Evolutionary conservation across 495 filamentous ascomycete genomes (phyloP).

Genomic region (Podospora bellae-mahoneyi): DNA sequence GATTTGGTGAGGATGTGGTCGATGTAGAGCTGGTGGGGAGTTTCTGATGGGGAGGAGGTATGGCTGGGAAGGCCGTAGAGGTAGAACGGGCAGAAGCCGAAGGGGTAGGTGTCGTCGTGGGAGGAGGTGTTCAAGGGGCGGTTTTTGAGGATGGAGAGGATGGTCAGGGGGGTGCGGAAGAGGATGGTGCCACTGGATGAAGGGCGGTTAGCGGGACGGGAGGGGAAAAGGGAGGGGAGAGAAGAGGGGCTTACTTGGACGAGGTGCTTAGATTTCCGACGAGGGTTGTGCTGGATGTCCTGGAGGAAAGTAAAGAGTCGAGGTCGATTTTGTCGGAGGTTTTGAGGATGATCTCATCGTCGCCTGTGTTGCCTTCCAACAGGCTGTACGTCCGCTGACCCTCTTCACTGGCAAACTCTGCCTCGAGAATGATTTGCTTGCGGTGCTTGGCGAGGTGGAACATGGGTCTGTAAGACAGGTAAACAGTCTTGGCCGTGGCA

Average conservation of each 20-base stretch:
- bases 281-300: not conserved
- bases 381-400: conserved; percentile 7
- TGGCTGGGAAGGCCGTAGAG: conserved; percentile 1
- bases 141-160: conserved; percentile 28
- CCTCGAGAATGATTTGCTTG: conserved; percentile 17
- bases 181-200: conserved; percentile 21
- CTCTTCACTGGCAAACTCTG: conserved; percentile 7
- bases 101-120: conserved; percentile 9
- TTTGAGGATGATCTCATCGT: conserved; percentile 15
- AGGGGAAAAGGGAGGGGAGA: not conserved
- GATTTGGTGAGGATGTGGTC: conserved; percentile 8
- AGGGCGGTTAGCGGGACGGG: not conserved
- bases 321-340: conserved; percentile 20
- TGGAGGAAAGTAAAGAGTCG: not conserved
- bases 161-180: conserved; percentile 29
- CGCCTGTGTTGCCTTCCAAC: conserved; percentile 17
- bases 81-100: conserved; percentile 5
- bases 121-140: not conserved
- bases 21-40: not conserved
- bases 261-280: conserved; percentile 13
- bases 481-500: conserved; percentile 11
- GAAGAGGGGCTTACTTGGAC: conserved; percentile 9
- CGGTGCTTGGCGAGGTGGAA: conserved; percentile 27
- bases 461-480: conserved; percentile 18
- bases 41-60: not conserved